Evolutionary conservation across 306 rosid species (phyloP), one percentile per base, ranked within the genome.

Genomic region (Quillaja saponaria): DNA sequence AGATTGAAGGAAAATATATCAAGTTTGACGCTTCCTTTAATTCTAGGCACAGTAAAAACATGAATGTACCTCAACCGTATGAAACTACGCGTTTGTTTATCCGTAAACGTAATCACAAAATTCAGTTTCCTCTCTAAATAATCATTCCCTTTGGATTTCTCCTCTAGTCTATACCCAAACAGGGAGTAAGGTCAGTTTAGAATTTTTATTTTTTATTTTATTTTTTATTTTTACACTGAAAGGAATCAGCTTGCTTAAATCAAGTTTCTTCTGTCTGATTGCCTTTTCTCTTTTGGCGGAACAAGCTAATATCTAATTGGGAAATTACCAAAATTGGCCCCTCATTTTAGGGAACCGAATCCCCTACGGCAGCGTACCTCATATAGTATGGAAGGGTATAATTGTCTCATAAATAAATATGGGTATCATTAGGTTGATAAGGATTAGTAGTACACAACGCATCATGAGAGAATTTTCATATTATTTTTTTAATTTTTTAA

Each of bases 21-120:
- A 9, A 55, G 39, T 45, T 74, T 59, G 67, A 45, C 13, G 54
- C 44, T 68, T 58, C n/a, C 42, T 71, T 60, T 59, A 41, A 61
- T 21, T 10, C n/a, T 7, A 7, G 15, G 49, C 50, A 42, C 66
- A 42, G n/a, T 39, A 47, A 50, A 71, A 55, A 21, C 17, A 66
- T 40, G 16, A 56, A 46, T 34, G 47, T 31, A 13, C 2, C 14
- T 48, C 31, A 46, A 10, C 41, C 44, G 16, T 25, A 59, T 44
- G 56, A 5, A 28, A 40, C 7, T 7, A 20, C 21, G n/a, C 33
- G n/a, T 31, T 53, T 16, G 49, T 11, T 42, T 20, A 58, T 58
- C 42, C 34, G 10, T 46, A 8, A 19, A 67, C 12, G 7, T 10
- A 13, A 40, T 33, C 5, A 40, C n/a, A 48, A 34, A 40, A 37